A percentile compares a stretch with the other conserved stretches of the same genome.
Conservation (phyloP, 2,329 filamentous ascomycete species). For the Capronia americana region DNA sequence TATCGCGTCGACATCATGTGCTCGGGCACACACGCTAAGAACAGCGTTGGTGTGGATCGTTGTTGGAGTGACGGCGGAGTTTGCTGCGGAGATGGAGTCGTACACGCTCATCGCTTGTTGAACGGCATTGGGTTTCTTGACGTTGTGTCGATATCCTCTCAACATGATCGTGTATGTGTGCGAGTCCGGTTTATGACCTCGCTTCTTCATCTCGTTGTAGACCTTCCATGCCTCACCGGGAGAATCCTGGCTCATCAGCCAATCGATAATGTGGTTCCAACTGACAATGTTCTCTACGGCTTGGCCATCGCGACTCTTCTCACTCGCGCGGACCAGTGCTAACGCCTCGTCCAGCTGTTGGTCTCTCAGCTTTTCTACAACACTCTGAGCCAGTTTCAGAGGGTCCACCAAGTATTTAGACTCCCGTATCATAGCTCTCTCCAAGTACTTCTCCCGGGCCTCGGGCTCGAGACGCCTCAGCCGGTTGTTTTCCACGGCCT, state of each 20-base stretch:
- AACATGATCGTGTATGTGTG: constrained; percentile 87
- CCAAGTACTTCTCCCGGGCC: constrained; percentile 18
- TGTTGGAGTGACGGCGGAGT: constrained; percentile 70
- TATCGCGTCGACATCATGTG: constrained; percentile 77
- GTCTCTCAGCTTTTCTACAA: constrained; percentile 65
- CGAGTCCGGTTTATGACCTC: constrained; percentile 77
- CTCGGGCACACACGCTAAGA: constrained; percentile 78
- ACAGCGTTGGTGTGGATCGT: constrained; percentile 87
- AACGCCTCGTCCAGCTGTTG: constrained; percentile 71
- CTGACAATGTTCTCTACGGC: constrained; percentile 70
- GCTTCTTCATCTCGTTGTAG: constrained; percentile 99
- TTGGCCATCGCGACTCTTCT: constrained; percentile 42
- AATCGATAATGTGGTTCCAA: constrained; percentile 86
- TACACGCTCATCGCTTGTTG: constrained; percentile 76
- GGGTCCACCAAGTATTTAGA: constrained; percentile 61
- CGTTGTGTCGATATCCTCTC: constrained; percentile 70
- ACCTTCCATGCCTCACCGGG: constrained; percentile 73
- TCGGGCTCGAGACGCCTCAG: constrained; percentile 20
- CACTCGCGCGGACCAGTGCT: constrained; percentile 62
- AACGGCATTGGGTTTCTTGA: constrained; percentile 65
- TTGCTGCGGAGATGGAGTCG: constrained; percentile 71
- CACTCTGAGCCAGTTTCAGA: constrained; percentile 71
- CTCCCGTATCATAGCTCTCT: constrained; percentile 28
- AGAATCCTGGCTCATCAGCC: constrained; percentile 67
- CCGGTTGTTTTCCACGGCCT: constrained; percentile 35